Percentiles rank a stretch among this genome's conserved stretches.
phyloP scores from a whole-genome alignment of 116 monocot species.

The Papilionanthe hybrid region DNA sequence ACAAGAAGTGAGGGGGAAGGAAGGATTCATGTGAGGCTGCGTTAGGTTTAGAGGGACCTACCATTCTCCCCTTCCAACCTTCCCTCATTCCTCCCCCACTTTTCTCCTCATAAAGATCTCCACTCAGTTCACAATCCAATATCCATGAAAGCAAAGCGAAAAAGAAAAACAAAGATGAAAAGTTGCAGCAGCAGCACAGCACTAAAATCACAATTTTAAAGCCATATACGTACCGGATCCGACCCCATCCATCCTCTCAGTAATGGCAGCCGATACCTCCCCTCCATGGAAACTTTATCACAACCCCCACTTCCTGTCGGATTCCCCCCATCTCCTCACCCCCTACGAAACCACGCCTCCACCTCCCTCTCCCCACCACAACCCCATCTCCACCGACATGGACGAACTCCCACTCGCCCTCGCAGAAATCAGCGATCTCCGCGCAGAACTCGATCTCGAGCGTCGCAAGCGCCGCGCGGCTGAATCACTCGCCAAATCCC shows the following conservation, averaged over 20 bases:
- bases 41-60: not conserved
- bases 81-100: not conserved
- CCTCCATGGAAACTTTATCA: constrained; percentile 65
- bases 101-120: not conserved
- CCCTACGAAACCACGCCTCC: constrained; percentile 6
- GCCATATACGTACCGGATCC: constrained; percentile 5
- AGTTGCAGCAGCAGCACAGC: not conserved
- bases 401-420: constrained; percentile 26
- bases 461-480: constrained; percentile 45
- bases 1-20: not conserved
- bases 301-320: constrained; percentile 49
- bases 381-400: not conserved
- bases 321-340: constrained; percentile 10
- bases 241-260: not conserved
- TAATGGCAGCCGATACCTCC: not conserved
- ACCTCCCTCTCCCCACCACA: not conserved
- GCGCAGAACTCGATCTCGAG: constrained; percentile 66
- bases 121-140: not conserved
- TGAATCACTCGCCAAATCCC: constrained; percentile 19
- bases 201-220: not conserved
- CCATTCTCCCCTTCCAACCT: not conserved
- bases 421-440: constrained; percentile 33
- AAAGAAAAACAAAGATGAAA: not conserved
- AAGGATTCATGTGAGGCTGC: constrained; percentile 9
- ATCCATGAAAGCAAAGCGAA: not conserved